Evolutionary conservation across 257 asterid genomes (phyloP).

Genomic region (Primulina huaijiensis): DNA sequence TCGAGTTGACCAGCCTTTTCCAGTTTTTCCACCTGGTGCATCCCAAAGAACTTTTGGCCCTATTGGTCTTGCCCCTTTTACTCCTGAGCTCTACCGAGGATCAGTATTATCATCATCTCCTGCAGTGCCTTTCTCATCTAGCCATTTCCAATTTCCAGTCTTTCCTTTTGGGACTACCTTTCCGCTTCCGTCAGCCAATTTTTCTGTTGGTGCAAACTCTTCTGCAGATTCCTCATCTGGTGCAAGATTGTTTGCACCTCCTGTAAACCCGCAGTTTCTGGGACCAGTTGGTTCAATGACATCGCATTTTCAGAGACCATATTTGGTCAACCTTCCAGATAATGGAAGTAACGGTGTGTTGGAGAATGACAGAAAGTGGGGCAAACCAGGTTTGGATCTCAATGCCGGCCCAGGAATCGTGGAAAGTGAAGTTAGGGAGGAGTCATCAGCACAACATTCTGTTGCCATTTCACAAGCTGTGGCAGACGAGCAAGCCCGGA

Average conservation of each 20-base stretch:
- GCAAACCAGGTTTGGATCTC: slow-evolving; percentile 71
- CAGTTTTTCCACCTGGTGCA: slow-evolving; percentile 38
- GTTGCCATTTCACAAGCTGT: slow-evolving; percentile 56
- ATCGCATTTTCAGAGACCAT: slow-evolving; percentile 73
- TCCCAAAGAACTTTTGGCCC: slow-evolving; percentile 42
- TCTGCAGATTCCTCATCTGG: slow-evolving; percentile 59
- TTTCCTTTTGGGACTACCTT: slow-evolving; percentile 56
- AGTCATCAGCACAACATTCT: slow-evolving; percentile 54
- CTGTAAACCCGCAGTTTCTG: slow-evolving; percentile 52
- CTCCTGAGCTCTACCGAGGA: slow-evolving; percentile 36
- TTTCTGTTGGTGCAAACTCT: slow-evolving; percentile 50
- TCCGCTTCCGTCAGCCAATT: slow-evolving; percentile 58
- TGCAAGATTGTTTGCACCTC: slow-evolving; percentile 52
- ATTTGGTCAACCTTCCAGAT: slow-evolving; percentile 50
- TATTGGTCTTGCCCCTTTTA: slow-evolving; percentile 25
- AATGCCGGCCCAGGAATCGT: slow-evolving; percentile 74
- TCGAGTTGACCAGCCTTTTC: slow-evolving; percentile 35
- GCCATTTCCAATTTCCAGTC: slow-evolving; percentile 55
- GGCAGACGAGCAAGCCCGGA: slow-evolving; percentile 64
- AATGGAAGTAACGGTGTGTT: slow-evolving; percentile 36
- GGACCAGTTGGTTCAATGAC: slow-evolving; percentile 55
- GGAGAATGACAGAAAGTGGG: slow-evolving; percentile 69
- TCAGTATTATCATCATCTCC: slow-evolving; percentile 44
- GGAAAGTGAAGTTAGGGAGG: slow-evolving; percentile 65
- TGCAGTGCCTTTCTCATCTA: slow-evolving; percentile 45